Conservation (phyloP, 2,329 filamentous ascomycete species). For the Fusarium domesticum region DNA sequence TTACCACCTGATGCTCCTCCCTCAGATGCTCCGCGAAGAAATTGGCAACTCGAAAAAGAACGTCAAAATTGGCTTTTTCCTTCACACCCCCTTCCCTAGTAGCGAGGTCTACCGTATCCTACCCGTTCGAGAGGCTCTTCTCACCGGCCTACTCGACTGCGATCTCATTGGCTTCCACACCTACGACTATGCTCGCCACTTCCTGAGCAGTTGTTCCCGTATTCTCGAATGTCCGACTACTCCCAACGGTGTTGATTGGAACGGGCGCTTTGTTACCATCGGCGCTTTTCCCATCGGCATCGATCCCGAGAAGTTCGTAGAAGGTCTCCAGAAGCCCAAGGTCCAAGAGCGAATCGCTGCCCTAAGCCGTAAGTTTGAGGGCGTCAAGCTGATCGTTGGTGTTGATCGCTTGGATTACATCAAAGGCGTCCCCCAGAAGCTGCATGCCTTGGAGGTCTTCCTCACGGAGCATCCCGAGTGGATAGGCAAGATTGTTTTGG, state of each 20-base stretch:
- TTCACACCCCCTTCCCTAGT: slow-evolving; percentile 95
- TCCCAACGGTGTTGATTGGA: slow-evolving; percentile 88
- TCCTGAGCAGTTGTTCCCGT: slow-evolving; percentile 92
- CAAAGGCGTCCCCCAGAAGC: slow-evolving; percentile 96
- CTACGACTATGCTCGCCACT: slow-evolving; percentile 98
- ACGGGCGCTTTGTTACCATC: slow-evolving; percentile 83
- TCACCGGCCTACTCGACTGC: slow-evolving; percentile 85
- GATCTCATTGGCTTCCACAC: slow-evolving; percentile 98
- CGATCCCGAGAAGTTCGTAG: slow-evolving; percentile 92
- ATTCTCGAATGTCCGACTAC: slow-evolving; percentile 79
- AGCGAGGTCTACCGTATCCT: slow-evolving; percentile 96
- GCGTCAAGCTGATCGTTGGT: slow-evolving; percentile 93
- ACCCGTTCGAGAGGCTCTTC: slow-evolving; percentile 83
- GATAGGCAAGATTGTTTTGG: slow-evolving; percentile 95
- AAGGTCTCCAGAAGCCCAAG: slow-evolving; percentile 79
- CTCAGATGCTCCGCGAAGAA: slow-evolving; percentile 90
- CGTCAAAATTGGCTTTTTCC: slow-evolving; percentile 96
- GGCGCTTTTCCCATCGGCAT: slow-evolving; percentile 98
- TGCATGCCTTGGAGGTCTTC: slow-evolving; percentile 95
- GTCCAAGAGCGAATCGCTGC: slow-evolving; percentile 85
- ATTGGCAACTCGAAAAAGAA: slow-evolving; percentile 79
- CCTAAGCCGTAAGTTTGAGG: slow-evolving; percentile 86
- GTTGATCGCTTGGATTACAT: slow-evolving; percentile 98
- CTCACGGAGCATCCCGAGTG: slow-evolving; percentile 95
- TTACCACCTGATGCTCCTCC: slow-evolving; percentile 96